A percentile compares a stretch with the other conserved stretches of the same genome.
These are phyloP conservation scores for Aschersonia sp. DNA, from an alignment of 2,329 filamentous ascomycete genomes.

Conservation along the genomic window DNA sequence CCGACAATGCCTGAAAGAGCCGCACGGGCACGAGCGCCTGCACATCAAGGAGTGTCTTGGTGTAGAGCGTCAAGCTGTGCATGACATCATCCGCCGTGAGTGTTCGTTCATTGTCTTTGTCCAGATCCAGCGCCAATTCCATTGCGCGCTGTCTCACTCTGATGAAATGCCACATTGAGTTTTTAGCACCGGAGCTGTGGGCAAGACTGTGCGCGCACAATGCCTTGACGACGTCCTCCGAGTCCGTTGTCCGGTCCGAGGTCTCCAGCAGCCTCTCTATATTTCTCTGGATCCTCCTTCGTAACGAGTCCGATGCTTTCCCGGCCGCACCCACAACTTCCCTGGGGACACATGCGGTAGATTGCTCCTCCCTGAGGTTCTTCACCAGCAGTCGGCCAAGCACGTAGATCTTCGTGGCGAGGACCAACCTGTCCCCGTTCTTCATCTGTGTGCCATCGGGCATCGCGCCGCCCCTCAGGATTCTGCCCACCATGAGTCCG, in stretches of 20 bases:
- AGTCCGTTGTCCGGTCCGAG: slow-evolving; percentile 35
- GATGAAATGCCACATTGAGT: slow-evolving; percentile 68
- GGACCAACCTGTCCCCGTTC: slow-evolving; percentile 35
- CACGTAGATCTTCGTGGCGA: slow-evolving; percentile 59
- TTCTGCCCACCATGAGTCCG: slow-evolving; percentile 29
- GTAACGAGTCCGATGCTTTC: slow-evolving; percentile 47
- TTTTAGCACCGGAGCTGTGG: slow-evolving; percentile 64
- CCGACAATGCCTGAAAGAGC: slow-evolving; percentile 53
- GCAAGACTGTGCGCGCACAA: slow-evolving; percentile 72
- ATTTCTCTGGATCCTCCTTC: slow-evolving; percentile 47
- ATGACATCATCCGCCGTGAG: slow-evolving; percentile 36
- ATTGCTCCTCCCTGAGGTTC: slow-evolving; percentile 41
- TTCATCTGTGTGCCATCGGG: slow-evolving; percentile 12
- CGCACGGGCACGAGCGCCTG: slow-evolving; percentile 61
- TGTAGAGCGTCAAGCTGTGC: slow-evolving; percentile 56
- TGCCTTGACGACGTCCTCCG: slow-evolving; percentile 50
- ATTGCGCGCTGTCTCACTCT: slow-evolving; percentile 58
- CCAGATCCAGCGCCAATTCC: slow-evolving; percentile 40
- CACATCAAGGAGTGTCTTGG: slow-evolving; percentile 63
- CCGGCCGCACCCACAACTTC: slow-evolving; percentile 42
- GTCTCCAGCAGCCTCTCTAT: slow-evolving; percentile 57
- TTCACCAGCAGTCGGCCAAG: slow-evolving; percentile 64
- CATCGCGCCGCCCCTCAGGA: slow-evolving; percentile 27
- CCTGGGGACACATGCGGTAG: slow-evolving; percentile 16
- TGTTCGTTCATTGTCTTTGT: slow-evolving; percentile 22